Base-by-base conservation (phyloP, 106 monocot species). In the Dioscorea dumetorum region DNA sequence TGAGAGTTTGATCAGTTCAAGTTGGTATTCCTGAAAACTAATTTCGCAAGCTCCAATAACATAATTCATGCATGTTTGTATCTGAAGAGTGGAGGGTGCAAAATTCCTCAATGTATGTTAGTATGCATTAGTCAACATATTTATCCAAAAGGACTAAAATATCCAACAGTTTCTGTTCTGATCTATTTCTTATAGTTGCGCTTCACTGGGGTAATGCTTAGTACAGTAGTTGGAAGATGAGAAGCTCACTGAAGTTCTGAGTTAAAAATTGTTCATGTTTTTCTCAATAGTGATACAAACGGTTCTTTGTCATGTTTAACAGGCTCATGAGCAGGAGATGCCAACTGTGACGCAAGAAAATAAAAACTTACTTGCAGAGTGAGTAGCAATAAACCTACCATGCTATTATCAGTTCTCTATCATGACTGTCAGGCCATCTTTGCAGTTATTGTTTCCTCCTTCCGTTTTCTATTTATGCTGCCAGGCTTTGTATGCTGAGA, bases 281-380 rank as follows among this genome's bases (percentile, higher is more conserved):
- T 67, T 19, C 12, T 49, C 41, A 41, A 41, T 6, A 41, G 41
- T 41, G 6, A 41, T 5, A 41, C 6, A 41, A 8, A 48, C 74
- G 67, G 66, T 24, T 74, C 35, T 18, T 41, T 48, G 7, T 19
- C 33, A 31, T 28, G 18, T 34, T 35, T 49, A 20, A 12, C 48
- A 68, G 49, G 61, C 57, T 18, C 41, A 75, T 33, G 33, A 51
- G 60, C 67, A 31, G 51, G 61, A 61, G 32, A 50, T 61, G n/a
- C 68, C 50, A 33, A 52, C 52, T 31, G 61, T 75, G 60, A 49
- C 54, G 32, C 49, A 15, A 50, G 75, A 61, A 52, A 68, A 75
- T 50, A 75, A 68, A 68, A 75, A 61, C 20, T 57, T 75, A 31
- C 68, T 17, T 21, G 12, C 60, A 33, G 22, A 68, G 75, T 75